Base-by-base conservation (phyloP, 2,329 filamentous ascomycete species). In the Onygenales sp. region DNA sequence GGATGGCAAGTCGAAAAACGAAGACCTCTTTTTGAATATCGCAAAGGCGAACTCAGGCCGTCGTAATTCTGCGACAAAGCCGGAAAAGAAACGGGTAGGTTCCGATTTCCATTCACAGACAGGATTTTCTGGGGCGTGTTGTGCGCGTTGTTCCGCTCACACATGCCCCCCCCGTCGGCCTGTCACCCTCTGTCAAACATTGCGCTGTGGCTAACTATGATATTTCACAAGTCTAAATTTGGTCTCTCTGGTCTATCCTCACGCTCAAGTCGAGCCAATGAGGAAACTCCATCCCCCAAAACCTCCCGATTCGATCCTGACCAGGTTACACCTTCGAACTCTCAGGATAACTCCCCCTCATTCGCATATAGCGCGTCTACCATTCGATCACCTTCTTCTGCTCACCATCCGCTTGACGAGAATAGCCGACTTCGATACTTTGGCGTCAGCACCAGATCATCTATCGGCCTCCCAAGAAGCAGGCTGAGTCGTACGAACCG, bases 1-100 rank as follows among this genome's bases (percentile, higher is more conserved):
- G 39, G 70, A 74, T 42, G 55, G 60, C 39, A 64, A 64, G 43
- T 63, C 63, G 32, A 70, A 67, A 54, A 71, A 67, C 54, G 72
- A 74, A 51, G 73, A 75, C 62, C 59, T 75, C 32, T 75, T 75
- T 56, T 58, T 75, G 52, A 74, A 75, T 55, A 74, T 75, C 54
- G 73, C 73, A 9, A 68, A 68, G 57, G 65, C 68, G 4, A 71
- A 71, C 51, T 69, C 68, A 6, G 60, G 52, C 42, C 68, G 67
- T 54, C 68, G 67, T 48, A 65, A 68, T 49, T 70, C 69, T 14
- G 45, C 69, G 27, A 62, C 64, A 39, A 67, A 65, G 45, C 65
- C 67, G n/a, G 69, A 71, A 52, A 64, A 69, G 39, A 64, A 52
- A 21, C 57, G 40, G 42, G 55, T 59, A 53, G 51, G 56, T 45